Percentiles rank a stretch among this genome's conserved stretches.
Evolutionary conservation across 2,329 filamentous ascomycete species (phyloP).

Genomic region (Emmonsiellopsis sp.): DNA sequence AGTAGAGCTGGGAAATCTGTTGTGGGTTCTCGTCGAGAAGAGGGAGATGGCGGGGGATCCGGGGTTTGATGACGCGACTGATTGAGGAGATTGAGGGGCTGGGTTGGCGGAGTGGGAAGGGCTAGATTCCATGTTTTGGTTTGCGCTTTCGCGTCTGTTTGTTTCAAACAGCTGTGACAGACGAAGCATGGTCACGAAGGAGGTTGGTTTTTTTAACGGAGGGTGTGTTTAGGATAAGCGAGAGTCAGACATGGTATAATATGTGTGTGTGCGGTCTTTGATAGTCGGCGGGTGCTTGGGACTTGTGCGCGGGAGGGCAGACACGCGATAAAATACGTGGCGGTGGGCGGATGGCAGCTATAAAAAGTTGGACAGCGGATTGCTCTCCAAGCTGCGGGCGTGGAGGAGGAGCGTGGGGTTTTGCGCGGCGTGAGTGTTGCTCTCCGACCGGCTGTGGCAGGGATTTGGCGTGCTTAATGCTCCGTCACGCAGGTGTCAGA

Average conservation of each 20-base stretch:
- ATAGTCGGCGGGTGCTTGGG: not conserved
- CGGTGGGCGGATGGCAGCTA: constrained; percentile 3
- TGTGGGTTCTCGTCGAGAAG: constrained; percentile 30
- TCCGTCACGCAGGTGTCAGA: not conserved
- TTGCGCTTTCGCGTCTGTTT: constrained; percentile 21
- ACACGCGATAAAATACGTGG: constrained; percentile 7
- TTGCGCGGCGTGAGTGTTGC: not conserved
- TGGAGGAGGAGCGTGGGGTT: constrained; percentile 1
- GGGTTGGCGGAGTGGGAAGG: constrained; percentile 5
- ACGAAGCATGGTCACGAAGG: constrained; percentile 21
- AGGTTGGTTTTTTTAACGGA: not conserved
- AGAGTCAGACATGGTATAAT: not conserved
- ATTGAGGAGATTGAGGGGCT: constrained; percentile 21
- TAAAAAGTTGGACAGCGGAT: not conserved
- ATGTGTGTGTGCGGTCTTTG: not conserved
- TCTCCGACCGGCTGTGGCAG: not conserved
- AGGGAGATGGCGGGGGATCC: constrained; percentile 31
- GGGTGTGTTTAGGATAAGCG: not conserved
- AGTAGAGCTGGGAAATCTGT: constrained; percentile 52
- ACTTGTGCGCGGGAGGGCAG: not conserved
- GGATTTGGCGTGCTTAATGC: not conserved
- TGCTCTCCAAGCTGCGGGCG: not conserved
- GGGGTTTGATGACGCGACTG: constrained; percentile 26
- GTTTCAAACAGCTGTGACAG: constrained; percentile 25
- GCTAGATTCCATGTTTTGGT: constrained; percentile 16